Evolutionary conservation across 176 grass and related monocot species (phyloP), one percentile per base, ranked within the genome.

Genomic region (Rhynchospora breviuscula): DNA sequence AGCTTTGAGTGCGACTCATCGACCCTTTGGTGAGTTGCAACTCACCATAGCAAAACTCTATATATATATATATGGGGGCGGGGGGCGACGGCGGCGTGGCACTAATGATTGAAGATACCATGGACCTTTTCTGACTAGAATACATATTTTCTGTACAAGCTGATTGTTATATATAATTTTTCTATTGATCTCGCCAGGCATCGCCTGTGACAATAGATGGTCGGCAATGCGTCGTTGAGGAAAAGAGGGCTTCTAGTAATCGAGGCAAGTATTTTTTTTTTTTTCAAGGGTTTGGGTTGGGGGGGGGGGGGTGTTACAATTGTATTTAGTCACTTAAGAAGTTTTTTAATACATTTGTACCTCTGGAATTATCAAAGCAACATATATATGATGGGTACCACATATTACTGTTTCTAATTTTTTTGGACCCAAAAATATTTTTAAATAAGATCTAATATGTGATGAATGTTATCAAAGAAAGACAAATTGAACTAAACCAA

Each of bases 171-270:
- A 21, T 56, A 57, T 78, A 78, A 78, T 31, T 57, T 29, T 35
- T 49, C 8, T 33, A 18, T 71, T 45, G 17, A 62, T 74, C 56
- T 79, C 79, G 83, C 67, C 87, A 99, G 97, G 93, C 88, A 87
- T 96, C 97, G 58, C 93, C 93, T 80, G 84, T 99, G 70, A 88
- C 82, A 77, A 93, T 99, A n/a, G 72, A 78, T 83, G 93, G 90
- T 18, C 83, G 90, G 0, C 90, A 89, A 79, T 91, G 88, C 58
- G 85, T 84, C 10, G 87, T 99, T 0, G 89, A 99, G 86, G 97
- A 96, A 90, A 99, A 99, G 85, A 86, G 97, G 86, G 79, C 91
- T 60, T 79, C 80, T 83, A 88, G 86, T 85, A 81, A 93, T 65
- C 89, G 97, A 87, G 97, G 97, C 84, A 90, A 85, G 87, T 79